Percentiles rank a stretch among this genome's conserved stretches.
phyloP scores from a whole-genome alignment of 163 green algal genomes.

The Coccomyxa subellipsoidea region DNA sequence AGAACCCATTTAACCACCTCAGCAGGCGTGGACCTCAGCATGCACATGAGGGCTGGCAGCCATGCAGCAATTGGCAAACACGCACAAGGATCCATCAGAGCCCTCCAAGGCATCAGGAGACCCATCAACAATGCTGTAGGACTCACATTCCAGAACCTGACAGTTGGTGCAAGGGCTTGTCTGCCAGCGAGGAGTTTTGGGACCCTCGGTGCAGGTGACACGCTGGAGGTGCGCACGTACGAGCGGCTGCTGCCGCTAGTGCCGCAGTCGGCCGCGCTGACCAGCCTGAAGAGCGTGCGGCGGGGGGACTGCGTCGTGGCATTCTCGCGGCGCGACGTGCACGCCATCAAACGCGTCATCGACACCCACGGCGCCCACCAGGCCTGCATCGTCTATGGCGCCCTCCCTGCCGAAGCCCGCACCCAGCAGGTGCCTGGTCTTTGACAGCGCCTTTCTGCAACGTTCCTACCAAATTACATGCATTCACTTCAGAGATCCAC shows the following conservation, averaged over 20 bases:
- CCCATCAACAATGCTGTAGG: no score
- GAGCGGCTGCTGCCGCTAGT: constrained; percentile 72
- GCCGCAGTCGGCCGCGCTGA: constrained; percentile 50
- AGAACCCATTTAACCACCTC: no score
- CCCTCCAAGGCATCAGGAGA: no score
- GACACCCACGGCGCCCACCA: not conserved
- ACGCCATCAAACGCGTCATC: constrained; percentile 6
- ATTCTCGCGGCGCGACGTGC: constrained; percentile 66
- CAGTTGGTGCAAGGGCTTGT: no score
- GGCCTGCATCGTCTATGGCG: constrained; percentile 65
- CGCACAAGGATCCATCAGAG: no score
- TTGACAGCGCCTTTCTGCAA: not conserved
- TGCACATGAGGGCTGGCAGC: no score
- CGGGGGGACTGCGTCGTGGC: constrained; percentile 90
- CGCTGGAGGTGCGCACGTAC: constrained; percentile 65
- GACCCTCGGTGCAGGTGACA: constrained; percentile 45
- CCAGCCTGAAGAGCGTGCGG: constrained; percentile 46
- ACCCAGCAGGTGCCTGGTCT: not conserved
- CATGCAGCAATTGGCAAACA: no score
- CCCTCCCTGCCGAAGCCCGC: constrained; percentile 79
- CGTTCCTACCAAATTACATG: not conserved
- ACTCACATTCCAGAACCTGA: no score
- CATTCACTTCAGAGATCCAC: no score
- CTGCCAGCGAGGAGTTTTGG: no score
- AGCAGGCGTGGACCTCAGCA: no score